Conservation (phyloP, 164 flowering plant genomes). For the Litsea cubeba region DNA sequence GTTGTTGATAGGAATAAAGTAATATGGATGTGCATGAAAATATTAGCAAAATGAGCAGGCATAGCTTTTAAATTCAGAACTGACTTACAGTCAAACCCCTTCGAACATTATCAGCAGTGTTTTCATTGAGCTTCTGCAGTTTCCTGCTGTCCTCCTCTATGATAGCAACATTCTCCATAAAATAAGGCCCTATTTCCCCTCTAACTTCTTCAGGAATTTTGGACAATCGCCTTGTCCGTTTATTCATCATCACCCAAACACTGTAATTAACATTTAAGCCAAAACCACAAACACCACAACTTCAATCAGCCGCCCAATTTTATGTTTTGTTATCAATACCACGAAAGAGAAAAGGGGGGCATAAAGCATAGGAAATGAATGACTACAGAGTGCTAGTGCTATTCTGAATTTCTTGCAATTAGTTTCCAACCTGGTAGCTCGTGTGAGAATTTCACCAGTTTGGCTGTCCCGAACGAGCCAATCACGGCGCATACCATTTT, state of each 20-base stretch:
- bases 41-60: background rate
- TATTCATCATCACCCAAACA: constrained; percentile 93
- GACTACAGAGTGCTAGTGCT: background rate
- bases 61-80: background rate
- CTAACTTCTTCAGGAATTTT: constrained; percentile 83
- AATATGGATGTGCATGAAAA: background rate
- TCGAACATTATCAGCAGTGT: constrained; percentile 55
- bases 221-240: constrained; percentile 63
- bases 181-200: constrained; percentile 67
- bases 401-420: background rate
- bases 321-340: background rate
- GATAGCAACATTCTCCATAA: constrained; percentile 47
- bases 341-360: background rate
- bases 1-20: background rate
- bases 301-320: constrained; percentile 2
- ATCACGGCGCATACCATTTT: constrained; percentile 95
- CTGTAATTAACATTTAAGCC: constrained; percentile 27
- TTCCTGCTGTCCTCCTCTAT: constrained; percentile 70
- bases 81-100: constrained; percentile 66
- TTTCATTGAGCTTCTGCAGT: constrained; percentile 55
- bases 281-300: background rate
- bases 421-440: constrained; percentile 77
- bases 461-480: constrained; percentile 73
- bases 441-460: constrained; percentile 77
- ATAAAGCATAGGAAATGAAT: background rate